Conservation (phyloP, 768 basidiomycete genomes). For the Boletus speciosus region DNA sequence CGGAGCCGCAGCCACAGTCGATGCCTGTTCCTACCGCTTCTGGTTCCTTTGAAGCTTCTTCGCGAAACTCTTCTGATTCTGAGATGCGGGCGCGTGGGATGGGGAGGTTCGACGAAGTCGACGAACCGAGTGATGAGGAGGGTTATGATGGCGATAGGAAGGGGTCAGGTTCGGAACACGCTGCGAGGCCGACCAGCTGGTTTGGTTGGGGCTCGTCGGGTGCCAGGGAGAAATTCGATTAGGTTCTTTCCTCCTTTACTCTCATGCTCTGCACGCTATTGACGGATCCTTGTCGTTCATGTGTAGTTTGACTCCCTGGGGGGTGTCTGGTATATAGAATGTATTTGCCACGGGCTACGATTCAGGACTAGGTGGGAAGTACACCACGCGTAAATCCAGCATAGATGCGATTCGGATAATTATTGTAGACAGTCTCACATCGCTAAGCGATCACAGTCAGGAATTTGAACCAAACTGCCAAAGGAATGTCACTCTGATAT, state of each 20-base stretch:
- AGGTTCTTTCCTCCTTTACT: neutral
- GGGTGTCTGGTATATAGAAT: slow-evolving; percentile 6
- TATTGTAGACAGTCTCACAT: too few relatives aligned
- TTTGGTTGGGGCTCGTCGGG: slow-evolving; percentile 33
- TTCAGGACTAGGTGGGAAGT: neutral
- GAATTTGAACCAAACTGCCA: too few relatives aligned
- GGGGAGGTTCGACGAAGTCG: slow-evolving; percentile 62
- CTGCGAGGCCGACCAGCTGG: slow-evolving; percentile 32
- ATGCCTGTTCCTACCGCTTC: slow-evolving; percentile 29
- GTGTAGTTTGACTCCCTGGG: slow-evolving; percentile 1
- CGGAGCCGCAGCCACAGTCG: slow-evolving; percentile 38
- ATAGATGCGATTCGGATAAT: too few relatives aligned
- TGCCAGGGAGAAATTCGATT: slow-evolving; percentile 23
- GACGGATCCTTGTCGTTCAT: neutral
- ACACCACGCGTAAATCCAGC: neutral
- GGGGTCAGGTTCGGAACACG: slow-evolving; percentile 17
- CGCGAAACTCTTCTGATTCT: slow-evolving; percentile 40
- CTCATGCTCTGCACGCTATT: neutral
- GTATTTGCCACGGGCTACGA: neutral
- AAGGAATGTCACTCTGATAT: too few relatives aligned
- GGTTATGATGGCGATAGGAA: slow-evolving; percentile 46
- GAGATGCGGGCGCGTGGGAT: slow-evolving; percentile 46
- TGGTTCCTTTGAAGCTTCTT: slow-evolving; percentile 31
- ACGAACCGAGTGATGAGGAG: slow-evolving; percentile 68
- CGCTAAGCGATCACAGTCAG: too few relatives aligned